phyloP scores from a whole-genome alignment of 352 stramenopile species.

The Globisporangium echinulatum region DNA sequence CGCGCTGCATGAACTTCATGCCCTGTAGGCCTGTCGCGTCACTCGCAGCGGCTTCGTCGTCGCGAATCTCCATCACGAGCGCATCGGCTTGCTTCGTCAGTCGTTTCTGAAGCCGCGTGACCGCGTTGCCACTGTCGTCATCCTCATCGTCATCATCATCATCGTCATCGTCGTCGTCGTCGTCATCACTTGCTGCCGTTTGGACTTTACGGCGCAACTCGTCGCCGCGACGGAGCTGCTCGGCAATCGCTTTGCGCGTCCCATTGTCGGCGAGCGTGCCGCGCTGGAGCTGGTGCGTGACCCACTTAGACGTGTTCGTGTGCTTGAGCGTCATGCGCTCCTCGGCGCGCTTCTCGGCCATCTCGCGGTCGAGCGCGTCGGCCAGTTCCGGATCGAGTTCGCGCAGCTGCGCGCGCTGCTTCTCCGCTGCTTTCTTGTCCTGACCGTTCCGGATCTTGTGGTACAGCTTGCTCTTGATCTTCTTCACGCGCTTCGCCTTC shows the following conservation, averaged over 20 bases:
- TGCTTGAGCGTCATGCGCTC: constrained; percentile 97
- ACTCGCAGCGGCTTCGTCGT: constrained; percentile 35
- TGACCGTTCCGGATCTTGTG: constrained; percentile 96
- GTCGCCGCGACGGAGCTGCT: constrained; percentile 86
- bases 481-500: constrained; percentile 97
- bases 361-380: constrained; percentile 70
- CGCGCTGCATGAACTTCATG: constrained; percentile 98
- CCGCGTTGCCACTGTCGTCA: constrained; percentile 35
- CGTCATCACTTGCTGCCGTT: constrained; percentile 57
- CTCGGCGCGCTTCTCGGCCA: constrained; percentile 90
- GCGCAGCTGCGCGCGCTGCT: constrained; percentile 78
- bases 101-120: constrained; percentile 50
- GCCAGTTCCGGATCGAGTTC: constrained; percentile 69
- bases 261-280: constrained; percentile 89
- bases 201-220: constrained; percentile 93
- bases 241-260: constrained; percentile 87
- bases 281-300: constrained; percentile 91
- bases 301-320: constrained; percentile 98
- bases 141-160: constrained; percentile 40
- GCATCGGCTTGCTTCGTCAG: constrained; percentile 66
- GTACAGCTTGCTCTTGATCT: constrained; percentile 99
- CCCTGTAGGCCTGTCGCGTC: constrained; percentile 87
- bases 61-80: constrained; percentile 71
- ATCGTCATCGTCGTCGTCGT: constrained; percentile 39
- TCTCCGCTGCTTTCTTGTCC: constrained; percentile 80